phyloP scores from a whole-genome alignment of 2,329 filamentous ascomycete species.

The Pyrenochaeta sp. region DNA sequence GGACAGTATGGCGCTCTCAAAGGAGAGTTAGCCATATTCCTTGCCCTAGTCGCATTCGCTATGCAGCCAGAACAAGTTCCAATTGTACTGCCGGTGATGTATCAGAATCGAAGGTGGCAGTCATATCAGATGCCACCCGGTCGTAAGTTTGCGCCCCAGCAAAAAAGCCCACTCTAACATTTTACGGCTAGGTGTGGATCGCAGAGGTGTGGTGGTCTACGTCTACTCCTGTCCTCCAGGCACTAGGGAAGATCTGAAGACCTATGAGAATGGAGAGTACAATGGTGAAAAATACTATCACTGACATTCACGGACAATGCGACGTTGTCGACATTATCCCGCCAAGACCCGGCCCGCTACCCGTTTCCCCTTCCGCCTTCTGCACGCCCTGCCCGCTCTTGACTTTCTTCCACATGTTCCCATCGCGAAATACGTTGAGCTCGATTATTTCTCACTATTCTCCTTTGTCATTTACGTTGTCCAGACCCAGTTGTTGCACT shows the following conservation, averaged over 20 bases:
- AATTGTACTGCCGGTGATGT: conserved; percentile 22
- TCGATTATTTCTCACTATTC: neutral
- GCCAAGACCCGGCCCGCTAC: conserved; percentile 17
- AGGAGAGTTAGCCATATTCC: conserved; percentile 45
- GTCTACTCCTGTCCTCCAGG: conserved; percentile 27
- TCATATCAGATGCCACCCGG: conserved; percentile 1
- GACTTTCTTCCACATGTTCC: neutral
- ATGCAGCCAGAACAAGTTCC: conserved; percentile 15
- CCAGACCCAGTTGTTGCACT: too few relatives aligned
- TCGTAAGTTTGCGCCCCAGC: conserved; percentile 16
- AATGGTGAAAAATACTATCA: conserved; percentile 27
- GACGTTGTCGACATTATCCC: neutral
- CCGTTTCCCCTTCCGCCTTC: neutral
- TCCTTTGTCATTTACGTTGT: neutral
- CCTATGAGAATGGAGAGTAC: conserved; percentile 25
- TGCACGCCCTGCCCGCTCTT: neutral
- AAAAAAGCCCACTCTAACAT: neutral
- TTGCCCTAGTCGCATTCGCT: conserved; percentile 41
- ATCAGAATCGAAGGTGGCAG: conserved; percentile 26
- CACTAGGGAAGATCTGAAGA: conserved; percentile 16
- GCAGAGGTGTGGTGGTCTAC: conserved; percentile 38
- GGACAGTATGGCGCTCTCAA: conserved; percentile 27
- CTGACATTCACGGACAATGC: conserved; percentile 4
- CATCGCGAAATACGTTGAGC: neutral
- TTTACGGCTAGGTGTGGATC: conserved; percentile 24